These are phyloP conservation scores for Lachancea sp. DNA, from an alignment of 805 yeast species.

Conservation along the genomic window DNA sequence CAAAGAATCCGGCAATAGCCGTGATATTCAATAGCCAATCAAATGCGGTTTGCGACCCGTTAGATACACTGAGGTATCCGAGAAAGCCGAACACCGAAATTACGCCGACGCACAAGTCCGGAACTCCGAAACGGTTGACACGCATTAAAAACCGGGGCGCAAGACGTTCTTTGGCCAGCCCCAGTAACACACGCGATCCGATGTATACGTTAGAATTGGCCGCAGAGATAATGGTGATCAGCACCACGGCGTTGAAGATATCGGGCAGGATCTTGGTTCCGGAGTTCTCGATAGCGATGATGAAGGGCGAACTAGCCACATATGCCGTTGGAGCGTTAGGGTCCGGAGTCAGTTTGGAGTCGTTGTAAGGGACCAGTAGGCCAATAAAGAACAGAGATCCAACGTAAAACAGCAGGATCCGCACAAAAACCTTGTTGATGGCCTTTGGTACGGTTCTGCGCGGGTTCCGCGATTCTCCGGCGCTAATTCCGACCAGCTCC, in stretches of 20 bases:
- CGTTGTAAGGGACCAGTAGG: conserved; percentile 61
- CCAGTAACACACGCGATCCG: conserved; percentile 61
- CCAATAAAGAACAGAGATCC: conserved; percentile 63
- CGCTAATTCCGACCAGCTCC: conserved; percentile 67
- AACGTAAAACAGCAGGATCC: conserved; percentile 63
- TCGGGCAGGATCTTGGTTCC: conserved; percentile 63
- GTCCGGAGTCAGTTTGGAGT: conserved; percentile 42
- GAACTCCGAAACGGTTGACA: conserved; percentile 56
- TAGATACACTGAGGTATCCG: conserved; percentile 52
- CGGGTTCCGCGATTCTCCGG: conserved; percentile 69
- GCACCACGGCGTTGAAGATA: conserved; percentile 65
- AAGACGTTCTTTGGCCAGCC: conserved; percentile 52
- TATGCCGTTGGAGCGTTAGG: conserved; percentile 34
- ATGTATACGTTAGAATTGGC: conserved; percentile 71
- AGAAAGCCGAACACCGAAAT: conserved; percentile 59
- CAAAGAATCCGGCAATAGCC: conserved; percentile 69
- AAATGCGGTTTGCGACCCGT: conserved; percentile 52
- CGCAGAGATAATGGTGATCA: conserved; percentile 66
- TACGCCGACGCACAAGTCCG: conserved; percentile 48
- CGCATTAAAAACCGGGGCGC: conserved; percentile 49
- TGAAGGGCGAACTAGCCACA: conserved; percentile 60
- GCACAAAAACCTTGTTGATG: conserved; percentile 57
- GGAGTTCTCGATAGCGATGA: conserved; percentile 61
- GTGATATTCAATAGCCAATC: conserved; percentile 69
- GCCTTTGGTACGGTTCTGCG: conserved; percentile 66